Conservation (phyloP, 1,284 basidiomycete genomes). For the Moesziomyces globuligerus region DNA sequence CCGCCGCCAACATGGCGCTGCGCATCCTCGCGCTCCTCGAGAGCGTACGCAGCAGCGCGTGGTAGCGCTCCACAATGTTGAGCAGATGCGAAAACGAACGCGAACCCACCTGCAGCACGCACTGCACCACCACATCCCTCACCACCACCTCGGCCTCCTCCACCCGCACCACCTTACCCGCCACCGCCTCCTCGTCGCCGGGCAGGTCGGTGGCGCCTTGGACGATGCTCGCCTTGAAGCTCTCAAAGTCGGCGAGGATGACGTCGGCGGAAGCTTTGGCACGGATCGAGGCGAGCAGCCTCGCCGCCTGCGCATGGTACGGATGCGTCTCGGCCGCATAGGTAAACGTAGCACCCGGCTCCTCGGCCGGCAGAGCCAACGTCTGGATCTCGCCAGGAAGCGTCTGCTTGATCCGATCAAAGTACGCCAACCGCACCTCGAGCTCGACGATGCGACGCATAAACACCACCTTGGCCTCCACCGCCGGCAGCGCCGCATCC, state of each 20-base stretch:
- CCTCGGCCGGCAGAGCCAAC: constrained; percentile 76
- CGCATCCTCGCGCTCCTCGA: constrained; percentile 71
- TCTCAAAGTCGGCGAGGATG: constrained; percentile 79
- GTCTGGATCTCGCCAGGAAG: constrained; percentile 80
- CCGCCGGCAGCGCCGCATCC: constrained; percentile 76
- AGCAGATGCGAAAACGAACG: constrained; percentile 97
- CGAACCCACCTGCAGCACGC: constrained; percentile 87
- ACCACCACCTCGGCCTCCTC: constrained; percentile 74
- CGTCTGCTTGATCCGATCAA: constrained; percentile 89
- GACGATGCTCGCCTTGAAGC: constrained; percentile 60
- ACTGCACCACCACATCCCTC: constrained; percentile 86
- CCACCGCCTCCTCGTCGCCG: constrained; percentile 70
- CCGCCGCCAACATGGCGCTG: constrained; percentile 74
- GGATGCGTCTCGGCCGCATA: constrained; percentile 80
- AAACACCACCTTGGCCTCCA: constrained; percentile 85
- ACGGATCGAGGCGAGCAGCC: constrained; percentile 84
- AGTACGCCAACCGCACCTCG: constrained; percentile 91
- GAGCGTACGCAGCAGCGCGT: constrained; percentile 83
- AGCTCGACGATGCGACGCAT: constrained; percentile 88
- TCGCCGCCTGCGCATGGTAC: constrained; percentile 80
- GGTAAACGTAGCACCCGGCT: constrained; percentile 83
- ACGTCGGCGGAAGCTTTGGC: constrained; percentile 77
- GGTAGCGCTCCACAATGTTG: constrained; percentile 94
- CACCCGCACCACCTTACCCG: constrained; percentile 57
- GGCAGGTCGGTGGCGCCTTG: constrained; percentile 21